Evolutionary conservation across 768 basidiomycete genomes (phyloP).

Genomic region (Russula emetica): DNA sequence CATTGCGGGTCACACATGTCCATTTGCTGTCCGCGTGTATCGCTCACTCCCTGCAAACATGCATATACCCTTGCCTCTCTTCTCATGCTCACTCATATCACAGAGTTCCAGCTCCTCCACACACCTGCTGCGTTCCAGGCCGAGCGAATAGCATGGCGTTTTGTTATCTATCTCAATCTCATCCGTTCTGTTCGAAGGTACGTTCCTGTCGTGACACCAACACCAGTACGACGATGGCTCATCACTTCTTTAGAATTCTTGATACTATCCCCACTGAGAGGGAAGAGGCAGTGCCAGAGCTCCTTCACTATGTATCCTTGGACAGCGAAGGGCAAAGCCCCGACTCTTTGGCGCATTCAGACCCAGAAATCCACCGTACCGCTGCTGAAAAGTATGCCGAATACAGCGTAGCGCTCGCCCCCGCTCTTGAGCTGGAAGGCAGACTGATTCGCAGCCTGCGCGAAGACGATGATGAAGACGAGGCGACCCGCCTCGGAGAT

Average conservation of each 20-base stretch:
- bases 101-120: conserved; percentile 83
- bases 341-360: conserved; percentile 40
- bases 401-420: conserved; percentile 60
- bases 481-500: conserved; percentile 52
- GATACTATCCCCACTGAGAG: conserved; percentile 67
- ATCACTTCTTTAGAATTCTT: conserved; percentile 50
- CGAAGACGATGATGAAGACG: conserved; percentile 63
- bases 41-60: background rate
- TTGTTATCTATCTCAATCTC: conserved; percentile 84
- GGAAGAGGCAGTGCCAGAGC: conserved; percentile 48
- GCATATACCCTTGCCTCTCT: background rate
- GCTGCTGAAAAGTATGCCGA: conserved; percentile 43
- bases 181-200: conserved; percentile 76
- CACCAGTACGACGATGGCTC: conserved; percentile 2
- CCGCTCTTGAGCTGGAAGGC: conserved; percentile 65
- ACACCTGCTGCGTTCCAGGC: conserved; percentile 70
- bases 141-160: conserved; percentile 80
- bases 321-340: conserved; percentile 44
- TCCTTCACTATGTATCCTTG: conserved; percentile 48
- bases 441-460: conserved; percentile 63
- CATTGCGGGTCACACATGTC: background rate
- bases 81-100: conserved; percentile 12
- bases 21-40: background rate
- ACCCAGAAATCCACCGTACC: conserved; percentile 34
- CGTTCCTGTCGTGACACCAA: conserved; percentile 29